phyloP scores from a whole-genome alignment of 1,284 basidiomycete species.

The Cryptococcus floricola region DNA sequence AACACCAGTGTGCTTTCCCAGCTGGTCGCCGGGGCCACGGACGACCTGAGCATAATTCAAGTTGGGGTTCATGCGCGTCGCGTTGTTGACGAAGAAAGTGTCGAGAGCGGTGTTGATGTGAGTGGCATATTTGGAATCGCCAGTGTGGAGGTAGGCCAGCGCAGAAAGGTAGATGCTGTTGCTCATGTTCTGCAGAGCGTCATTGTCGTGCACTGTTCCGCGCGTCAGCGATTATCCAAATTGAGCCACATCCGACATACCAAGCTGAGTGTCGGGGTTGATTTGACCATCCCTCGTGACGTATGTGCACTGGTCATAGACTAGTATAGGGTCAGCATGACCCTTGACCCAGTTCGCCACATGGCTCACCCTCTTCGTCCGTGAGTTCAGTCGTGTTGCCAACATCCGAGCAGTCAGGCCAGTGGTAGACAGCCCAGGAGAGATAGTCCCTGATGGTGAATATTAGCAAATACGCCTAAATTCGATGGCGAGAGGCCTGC shows the following conservation, averaged over 20 bases:
- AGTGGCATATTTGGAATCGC: slow-evolving; percentile 30
- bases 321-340: slow-evolving; percentile 10
- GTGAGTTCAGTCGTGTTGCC: slow-evolving; percentile 22
- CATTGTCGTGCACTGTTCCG: slow-evolving; percentile 51
- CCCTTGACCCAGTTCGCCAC: neutral
- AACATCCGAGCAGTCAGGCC: slow-evolving; percentile 20
- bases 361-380: slow-evolving; percentile 13
- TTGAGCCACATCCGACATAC: slow-evolving; percentile 41
- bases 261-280: slow-evolving; percentile 56
- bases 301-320: slow-evolving; percentile 61
- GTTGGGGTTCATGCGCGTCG: slow-evolving; percentile 64
- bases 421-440: slow-evolving; percentile 2
- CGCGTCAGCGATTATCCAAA: slow-evolving; percentile 18
- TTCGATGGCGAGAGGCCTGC: neutral
- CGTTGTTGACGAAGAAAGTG: slow-evolving; percentile 55
- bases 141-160: slow-evolving; percentile 57
- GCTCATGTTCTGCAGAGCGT: slow-evolving; percentile 50
- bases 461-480: neutral
- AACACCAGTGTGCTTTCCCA: slow-evolving; percentile 15
- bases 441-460: neutral
- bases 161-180: slow-evolving; percentile 41
- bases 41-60: slow-evolving; percentile 64
- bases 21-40: slow-evolving; percentile 54
- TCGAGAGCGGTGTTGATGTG: slow-evolving; percentile 17
- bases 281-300: slow-evolving; percentile 58